Base-by-base conservation (phyloP, 352 stramenopile genomes). In the Pythium monospermum region DNA sequence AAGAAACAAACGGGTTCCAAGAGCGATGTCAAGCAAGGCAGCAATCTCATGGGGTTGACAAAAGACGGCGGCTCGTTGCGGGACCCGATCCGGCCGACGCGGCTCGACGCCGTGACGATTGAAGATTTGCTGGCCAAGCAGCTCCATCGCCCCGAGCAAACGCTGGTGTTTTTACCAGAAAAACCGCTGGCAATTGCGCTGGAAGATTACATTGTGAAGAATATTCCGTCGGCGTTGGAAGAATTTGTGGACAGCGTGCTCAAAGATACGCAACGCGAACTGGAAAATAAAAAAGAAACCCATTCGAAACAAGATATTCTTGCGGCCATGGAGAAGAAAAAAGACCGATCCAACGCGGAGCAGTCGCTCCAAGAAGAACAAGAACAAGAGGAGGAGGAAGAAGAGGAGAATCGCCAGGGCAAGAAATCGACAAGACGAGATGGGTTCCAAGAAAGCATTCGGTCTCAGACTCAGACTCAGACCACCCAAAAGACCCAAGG, bases 141-240 rank as follows among this genome's bases (percentile, higher is more conserved):
- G 28, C 47, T 95, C 22, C 69, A 77, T 41, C 30, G 57, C 35
- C 72, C 80, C 3, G 83, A 95, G 16, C 66, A 83, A 11, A 85
- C 84, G 41, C 69, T 95, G 12, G 60, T 87, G 30, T 86, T 95
- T 31, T 44, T 95, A 3, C 83, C 84, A 1, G 76, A 93, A 56
- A 64, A 68, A 18, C 72, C 78, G 30, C 47, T 95, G 23, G 66
- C 74, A 25, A 64, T 85, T 15, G 84, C 84, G 8, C 49, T 95
- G 3, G 83, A 92, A 42, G 73, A 87, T 2, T 95, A 91, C 49
- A 79, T 89, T 1, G 43, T 85, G 18, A 95, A 91, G 61, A 93
- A 89, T 52, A 83, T 89, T 12, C 51, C 80, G 22, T 79, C 74
- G 2, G 84, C 84, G 19, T 70, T 95, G 39, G 75, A 89, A 38